Base-by-base conservation (phyloP, 1,139 yeast species). In the Groenewaldozyma auringiensis region DNA sequence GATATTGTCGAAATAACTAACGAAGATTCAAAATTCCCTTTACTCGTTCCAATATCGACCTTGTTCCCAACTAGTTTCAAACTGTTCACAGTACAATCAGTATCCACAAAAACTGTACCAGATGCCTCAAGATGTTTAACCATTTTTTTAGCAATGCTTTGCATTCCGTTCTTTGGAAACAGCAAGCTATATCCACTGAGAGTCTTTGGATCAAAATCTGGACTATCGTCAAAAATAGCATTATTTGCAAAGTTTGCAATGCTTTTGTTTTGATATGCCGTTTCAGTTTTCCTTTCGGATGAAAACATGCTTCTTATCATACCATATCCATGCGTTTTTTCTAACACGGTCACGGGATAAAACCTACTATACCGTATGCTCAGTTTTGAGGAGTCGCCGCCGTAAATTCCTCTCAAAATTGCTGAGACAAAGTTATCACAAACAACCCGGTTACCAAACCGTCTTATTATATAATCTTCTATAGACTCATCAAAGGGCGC, bases 351-450 rank as follows among this genome's bases (percentile, higher is more conserved):
- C 4, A 8, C 8, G 20, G 72, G 67, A 43, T 72, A 76, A 50
- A 86, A 58, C 13, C 65, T 51, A 45, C 56, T 59, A 36, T 65
- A 52, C 16, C 66, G 48, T 1, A 65, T 56, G 14, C 38, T 35
- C 38, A 35, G 14, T 18, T 35, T 17, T 9, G 73, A 60, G 2
- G 79, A 72, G 62, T 89, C 95, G 1, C 95, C 96, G 3, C 95
- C 96, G 62, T 88, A 92, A 1, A 92, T 80, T 0, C 98, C 98
- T 58, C 88, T 88, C 59, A 83, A 69, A 2, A 89, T 67, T 0
- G 96, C 97, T 62, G 95, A 85, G 16, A 83, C 65, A 13, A 92
- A 66, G 47, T 84, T 79, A 43, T 77, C 75, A 2, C 86, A 74
- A 4, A 87, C 52, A 1, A 63, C 60, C 3, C 72, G 69, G 2